These are phyloP conservation scores for Nakazawaea pomicola DNA, from an alignment of 805 yeast genomes.

Conservation along the genomic window DNA sequence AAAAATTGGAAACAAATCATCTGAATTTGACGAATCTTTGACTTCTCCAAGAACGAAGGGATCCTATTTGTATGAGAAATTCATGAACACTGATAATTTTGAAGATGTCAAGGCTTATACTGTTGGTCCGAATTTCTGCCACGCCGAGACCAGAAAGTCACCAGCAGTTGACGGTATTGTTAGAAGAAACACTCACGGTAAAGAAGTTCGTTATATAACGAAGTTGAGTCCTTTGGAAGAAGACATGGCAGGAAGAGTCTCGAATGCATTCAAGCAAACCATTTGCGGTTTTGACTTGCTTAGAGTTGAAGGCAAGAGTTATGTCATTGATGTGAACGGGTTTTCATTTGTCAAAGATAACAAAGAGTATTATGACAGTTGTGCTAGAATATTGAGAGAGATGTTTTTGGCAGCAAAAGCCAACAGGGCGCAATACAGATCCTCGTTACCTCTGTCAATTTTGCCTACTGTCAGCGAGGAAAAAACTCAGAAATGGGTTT, in stretches of 20 bases:
- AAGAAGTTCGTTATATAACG: conserved; percentile 89
- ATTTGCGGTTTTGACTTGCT: conserved; percentile 96
- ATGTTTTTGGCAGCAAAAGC: conserved; percentile 63
- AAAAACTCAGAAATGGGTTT: conserved; percentile 89
- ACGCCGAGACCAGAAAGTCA: conserved; percentile 96
- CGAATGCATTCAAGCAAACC: conserved; percentile 78
- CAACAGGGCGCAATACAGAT: conserved; percentile 35
- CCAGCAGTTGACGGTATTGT: conserved; percentile 99
- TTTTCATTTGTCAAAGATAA: conserved; percentile 97
- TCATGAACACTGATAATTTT: conserved; percentile 96
- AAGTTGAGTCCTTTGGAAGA: conserved; percentile 71
- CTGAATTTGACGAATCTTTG: conserved; percentile 87
- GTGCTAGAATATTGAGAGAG: conserved; percentile 71
- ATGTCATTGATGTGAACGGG: conserved; percentile 96
- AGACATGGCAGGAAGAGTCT: conserved; percentile 73
- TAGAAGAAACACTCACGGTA: conserved; percentile 94
- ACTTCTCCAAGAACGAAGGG: conserved; percentile 79
- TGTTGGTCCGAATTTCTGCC: conserved; percentile 86
- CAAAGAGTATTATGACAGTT: conserved; percentile 73
- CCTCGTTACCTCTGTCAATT: conserved; percentile 25
- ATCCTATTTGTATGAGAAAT: conserved; percentile 85
- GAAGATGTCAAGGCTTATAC: conserved; percentile 99
- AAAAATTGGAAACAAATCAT: conserved; percentile 94
- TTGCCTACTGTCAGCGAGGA: conserved; percentile 36
- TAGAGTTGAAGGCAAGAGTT: conserved; percentile 83